A percentile compares a stretch with the other conserved stretches of the same genome.
phyloP scores from a whole-genome alignment of 83 land plant species.

The Picea abies region DNA sequence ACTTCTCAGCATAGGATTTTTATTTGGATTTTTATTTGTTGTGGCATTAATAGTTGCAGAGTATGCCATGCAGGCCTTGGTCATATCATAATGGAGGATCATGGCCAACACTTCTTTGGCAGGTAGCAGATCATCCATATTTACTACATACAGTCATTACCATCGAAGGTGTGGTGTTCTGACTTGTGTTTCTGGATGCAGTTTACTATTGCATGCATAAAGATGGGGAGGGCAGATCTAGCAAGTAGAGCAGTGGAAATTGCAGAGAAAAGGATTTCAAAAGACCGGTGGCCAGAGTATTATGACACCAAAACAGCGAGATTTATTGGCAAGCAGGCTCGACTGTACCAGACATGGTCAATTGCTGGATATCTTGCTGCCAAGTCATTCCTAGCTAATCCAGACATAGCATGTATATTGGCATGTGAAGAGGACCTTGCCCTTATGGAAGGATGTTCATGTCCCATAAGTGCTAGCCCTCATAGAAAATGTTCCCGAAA shows the following conservation, averaged over 20 bases:
- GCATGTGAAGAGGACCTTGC: conserved; percentile 43
- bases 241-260: conserved; percentile 27
- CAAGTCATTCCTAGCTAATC: conserved; percentile 37
- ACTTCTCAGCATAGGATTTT: background rate
- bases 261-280: conserved; percentile 29
- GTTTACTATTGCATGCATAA: conserved; percentile 47
- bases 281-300: conserved; percentile 42
- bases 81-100: conserved; percentile 48
- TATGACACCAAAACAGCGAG: conserved; percentile 36
- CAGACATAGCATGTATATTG: conserved; percentile 36
- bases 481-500: conserved; percentile 31
- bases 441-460: conserved; percentile 43
- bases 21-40: background rate
- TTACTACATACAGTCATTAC: background rate
- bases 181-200: conserved; percentile 17
- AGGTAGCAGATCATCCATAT: conserved; percentile 17
- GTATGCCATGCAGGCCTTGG: conserved; percentile 35
- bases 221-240: conserved; percentile 38
- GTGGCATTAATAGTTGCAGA: background rate
- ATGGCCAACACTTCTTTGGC: conserved; percentile 47
- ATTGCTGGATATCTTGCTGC: conserved; percentile 39
- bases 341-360: conserved; percentile 41
- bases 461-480: conserved; percentile 23
- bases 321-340: conserved; percentile 40
- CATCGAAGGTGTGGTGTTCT: conserved; percentile 4